These are phyloP conservation scores for Orbilia blumenaviensis DNA, from an alignment of 2,329 filamentous ascomycete species.

Conservation along the genomic window DNA sequence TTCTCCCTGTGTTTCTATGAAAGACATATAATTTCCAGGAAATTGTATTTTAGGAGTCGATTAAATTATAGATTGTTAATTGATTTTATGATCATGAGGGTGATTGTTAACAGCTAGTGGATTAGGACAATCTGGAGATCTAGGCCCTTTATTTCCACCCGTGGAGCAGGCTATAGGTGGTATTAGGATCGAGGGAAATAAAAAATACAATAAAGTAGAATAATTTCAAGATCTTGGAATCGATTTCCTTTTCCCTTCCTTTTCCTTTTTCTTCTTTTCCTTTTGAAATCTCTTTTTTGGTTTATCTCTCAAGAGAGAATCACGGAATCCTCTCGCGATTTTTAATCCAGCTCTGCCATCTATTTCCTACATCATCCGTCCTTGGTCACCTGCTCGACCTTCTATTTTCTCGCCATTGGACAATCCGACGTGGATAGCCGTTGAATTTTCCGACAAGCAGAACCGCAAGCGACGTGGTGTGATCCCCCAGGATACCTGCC, in stretches of 20 bases:
- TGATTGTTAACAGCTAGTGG: background rate
- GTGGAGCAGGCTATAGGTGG: too few relatives aligned
- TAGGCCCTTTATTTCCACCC: slow-evolving; percentile 24
- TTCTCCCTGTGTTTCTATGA: too few relatives aligned
- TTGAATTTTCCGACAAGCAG: slow-evolving; percentile 50
- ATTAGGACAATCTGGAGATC: background rate
- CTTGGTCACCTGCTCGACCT: slow-evolving; percentile 46
- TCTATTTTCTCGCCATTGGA: slow-evolving; percentile 29
- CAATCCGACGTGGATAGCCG: slow-evolving; percentile 43
- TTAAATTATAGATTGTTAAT: background rate
- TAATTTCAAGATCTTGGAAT: slow-evolving; percentile 29
- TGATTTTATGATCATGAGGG: background rate
- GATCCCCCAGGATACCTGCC: slow-evolving; percentile 35
- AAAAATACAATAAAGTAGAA: background rate
- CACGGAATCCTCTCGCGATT: slow-evolving; percentile 34
- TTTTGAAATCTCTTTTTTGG: background rate
- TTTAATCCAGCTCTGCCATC: background rate
- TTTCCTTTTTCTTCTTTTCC: background rate
- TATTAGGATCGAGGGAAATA: too few relatives aligned
- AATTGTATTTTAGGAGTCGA: slow-evolving; percentile 13
- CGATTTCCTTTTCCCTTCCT: too few relatives aligned
- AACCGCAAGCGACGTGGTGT: slow-evolving; percentile 54
- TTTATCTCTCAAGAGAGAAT: slow-evolving; percentile 21
- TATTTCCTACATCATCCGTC: slow-evolving; percentile 5
- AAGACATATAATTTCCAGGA: slow-evolving; percentile 28